Conservation (phyloP, 2,329 filamentous ascomycete species). For the Cucurbitaria berberidis region DNA sequence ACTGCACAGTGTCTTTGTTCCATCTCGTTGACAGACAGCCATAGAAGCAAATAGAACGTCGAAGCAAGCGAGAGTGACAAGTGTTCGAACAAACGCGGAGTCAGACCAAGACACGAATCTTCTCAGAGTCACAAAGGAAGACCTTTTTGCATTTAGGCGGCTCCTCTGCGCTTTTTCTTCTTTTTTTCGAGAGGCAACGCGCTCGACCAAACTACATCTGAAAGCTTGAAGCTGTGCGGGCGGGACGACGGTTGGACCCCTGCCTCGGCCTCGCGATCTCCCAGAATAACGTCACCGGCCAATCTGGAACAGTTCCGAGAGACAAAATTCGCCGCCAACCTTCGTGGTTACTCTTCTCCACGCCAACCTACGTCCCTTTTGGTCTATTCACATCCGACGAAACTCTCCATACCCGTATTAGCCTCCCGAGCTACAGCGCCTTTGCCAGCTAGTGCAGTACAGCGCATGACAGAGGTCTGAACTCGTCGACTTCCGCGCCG, state of each 20-base stretch:
- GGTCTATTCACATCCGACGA: not conserved
- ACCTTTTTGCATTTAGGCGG: not conserved
- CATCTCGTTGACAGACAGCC: not conserved
- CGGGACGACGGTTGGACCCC: conserved; percentile 28
- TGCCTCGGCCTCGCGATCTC: conserved; percentile 18
- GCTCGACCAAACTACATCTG: conserved; percentile 1
- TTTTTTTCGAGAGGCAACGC: not conserved
- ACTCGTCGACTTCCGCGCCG: conserved; percentile 11
- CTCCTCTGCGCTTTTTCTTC: not conserved
- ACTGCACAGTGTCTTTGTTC: not conserved
- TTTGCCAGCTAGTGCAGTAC: conserved; percentile 16
- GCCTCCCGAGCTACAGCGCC: conserved; percentile 24
- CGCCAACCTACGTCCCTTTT: not conserved
- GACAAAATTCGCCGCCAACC: conserved; percentile 28
- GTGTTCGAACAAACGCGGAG: conserved; percentile 30
- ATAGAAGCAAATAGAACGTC: conserved; percentile 37
- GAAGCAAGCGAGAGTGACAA: conserved; percentile 23
- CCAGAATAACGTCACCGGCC: conserved; percentile 37
- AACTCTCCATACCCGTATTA: conserved; percentile 12
- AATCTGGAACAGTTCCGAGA: conserved; percentile 19
- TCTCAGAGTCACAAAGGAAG: conserved; percentile 18
- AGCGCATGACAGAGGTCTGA: conserved; percentile 34
- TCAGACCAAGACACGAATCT: conserved; percentile 19
- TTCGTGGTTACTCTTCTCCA: conserved; percentile 9
- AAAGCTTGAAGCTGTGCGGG: conserved; percentile 1